Conservation (phyloP, 2,329 filamentous ascomycete genomes). For the Biscogniauxia sp. region DNA sequence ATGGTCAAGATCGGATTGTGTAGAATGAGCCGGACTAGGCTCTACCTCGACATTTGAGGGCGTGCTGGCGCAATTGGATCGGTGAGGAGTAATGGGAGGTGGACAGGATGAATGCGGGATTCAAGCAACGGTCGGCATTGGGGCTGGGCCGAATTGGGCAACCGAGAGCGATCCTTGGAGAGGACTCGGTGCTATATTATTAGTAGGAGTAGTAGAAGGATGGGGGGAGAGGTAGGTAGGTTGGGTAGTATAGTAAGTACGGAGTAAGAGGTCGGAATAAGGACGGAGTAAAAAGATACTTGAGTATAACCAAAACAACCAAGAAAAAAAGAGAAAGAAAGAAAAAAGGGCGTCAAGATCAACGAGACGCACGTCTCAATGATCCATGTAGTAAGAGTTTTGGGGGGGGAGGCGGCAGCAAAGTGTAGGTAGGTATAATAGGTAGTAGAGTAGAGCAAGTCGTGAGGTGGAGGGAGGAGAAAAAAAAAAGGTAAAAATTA, state of each 20-base stretch:
- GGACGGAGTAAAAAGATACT: not conserved
- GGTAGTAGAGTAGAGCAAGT: not conserved
- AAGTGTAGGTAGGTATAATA: not conserved
- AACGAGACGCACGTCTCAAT: not conserved
- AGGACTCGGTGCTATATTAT: not conserved
- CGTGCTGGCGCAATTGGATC: conserved; percentile 1
- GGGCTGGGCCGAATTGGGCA: conserved; percentile 2
- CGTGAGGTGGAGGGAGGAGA: not conserved
- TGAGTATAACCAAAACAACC: not conserved
- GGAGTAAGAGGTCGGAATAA: not conserved
- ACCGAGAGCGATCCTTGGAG: conserved; percentile 2
- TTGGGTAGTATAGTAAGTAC: too few species aligned
- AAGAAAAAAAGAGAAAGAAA: not conserved
- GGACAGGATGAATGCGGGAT: conserved; percentile 4
- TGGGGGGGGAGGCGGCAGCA: not conserved
- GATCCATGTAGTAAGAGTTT: not conserved
- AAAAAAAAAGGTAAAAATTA: not conserved
- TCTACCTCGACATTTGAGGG: conserved; percentile 11
- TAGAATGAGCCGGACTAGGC: conserved; percentile 3
- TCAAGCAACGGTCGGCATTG: conserved; percentile 8
- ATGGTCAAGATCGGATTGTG: not conserved
- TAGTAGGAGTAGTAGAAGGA: not conserved
- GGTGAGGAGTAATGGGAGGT: conserved; percentile 8
- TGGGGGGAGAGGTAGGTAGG: too few species aligned
- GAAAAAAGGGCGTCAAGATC: not conserved